Percentiles rank a stretch among this genome's conserved stretches.
Evolutionary conservation across 2,329 filamentous ascomycete genomes (phyloP).

Genomic region (Drechslerella dactyloides): DNA sequence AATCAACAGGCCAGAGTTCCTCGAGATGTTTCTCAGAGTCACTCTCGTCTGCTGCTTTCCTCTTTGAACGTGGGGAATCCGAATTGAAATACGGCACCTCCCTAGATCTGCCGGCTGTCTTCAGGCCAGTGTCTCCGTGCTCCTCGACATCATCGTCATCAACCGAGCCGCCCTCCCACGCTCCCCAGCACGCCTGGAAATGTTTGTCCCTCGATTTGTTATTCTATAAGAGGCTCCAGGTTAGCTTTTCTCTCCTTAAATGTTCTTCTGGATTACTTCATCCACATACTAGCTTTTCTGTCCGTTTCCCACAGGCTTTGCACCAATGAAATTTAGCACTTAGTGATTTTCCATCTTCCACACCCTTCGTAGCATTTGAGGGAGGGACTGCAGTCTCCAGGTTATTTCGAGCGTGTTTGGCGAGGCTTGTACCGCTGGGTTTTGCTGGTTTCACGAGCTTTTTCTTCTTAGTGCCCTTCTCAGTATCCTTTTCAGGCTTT

Average conservation of each 20-base stretch:
- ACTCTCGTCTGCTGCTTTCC: neutral
- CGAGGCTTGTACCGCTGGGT: neutral
- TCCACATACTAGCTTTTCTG: slow-evolving; percentile 16
- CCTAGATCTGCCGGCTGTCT: neutral
- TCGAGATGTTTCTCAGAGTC: neutral
- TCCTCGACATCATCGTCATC: neutral
- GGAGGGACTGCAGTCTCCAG: neutral
- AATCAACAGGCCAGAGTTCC: too few relatives aligned
- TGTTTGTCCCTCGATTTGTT: slow-evolving; percentile 2
- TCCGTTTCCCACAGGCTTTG: slow-evolving; percentile 14
- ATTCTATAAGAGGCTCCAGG: neutral
- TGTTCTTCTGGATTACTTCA: neutral
- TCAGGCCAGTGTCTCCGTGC: neutral
- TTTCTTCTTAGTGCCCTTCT: neutral
- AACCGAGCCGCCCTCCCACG: slow-evolving; percentile 6
- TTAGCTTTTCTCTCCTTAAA: neutral
- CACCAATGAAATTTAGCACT: neutral
- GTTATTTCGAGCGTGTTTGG: neutral
- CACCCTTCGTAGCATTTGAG: neutral
- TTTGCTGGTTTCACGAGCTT: neutral
- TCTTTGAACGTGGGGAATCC: neutral
- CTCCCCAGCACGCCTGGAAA: slow-evolving; percentile 17
- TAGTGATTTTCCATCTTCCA: neutral
- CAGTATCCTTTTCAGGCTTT: neutral
- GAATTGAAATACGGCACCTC: too few relatives aligned